Conservation (phyloP, 257 asterid species). For the Gardenia jasminoides region DNA sequence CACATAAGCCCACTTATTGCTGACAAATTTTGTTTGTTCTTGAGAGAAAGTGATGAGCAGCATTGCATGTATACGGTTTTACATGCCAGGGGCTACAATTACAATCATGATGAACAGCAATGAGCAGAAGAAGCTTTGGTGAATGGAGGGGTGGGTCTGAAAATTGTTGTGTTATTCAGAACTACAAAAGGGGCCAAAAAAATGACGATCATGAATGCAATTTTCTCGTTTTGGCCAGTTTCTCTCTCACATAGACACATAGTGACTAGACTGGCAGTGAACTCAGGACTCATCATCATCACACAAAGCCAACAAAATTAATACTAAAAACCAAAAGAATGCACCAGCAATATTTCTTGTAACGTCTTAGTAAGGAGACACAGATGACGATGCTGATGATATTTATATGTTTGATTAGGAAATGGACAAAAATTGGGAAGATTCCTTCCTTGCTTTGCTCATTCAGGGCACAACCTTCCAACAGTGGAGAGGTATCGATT, state of each 20-base stretch:
- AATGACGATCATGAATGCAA: constrained; percentile 29
- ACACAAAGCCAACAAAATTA: neutral
- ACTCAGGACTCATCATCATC: neutral
- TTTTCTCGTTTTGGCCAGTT: constrained; percentile 24
- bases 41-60: neutral
- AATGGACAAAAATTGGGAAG: neutral
- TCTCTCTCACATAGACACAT: neutral
- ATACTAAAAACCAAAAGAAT: neutral
- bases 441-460: neutral
- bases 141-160: constrained; percentile 16
- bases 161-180: neutral
- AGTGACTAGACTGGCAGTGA: neutral
- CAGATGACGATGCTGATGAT: neutral
- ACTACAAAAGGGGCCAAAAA: constrained; percentile 15
- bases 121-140: constrained; percentile 5
- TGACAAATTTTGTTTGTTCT: neutral
- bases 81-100: constrained; percentile 19
- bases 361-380: neutral
- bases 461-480: neutral
- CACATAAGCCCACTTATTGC: neutral
- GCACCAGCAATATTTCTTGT: neutral
- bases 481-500: neutral
- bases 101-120: constrained; percentile 19
- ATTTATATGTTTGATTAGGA: neutral
- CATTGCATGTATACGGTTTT: neutral